phyloP scores from a whole-genome alignment of 768 basidiomycete genomes.

The Lentinula aciculospora region DNA sequence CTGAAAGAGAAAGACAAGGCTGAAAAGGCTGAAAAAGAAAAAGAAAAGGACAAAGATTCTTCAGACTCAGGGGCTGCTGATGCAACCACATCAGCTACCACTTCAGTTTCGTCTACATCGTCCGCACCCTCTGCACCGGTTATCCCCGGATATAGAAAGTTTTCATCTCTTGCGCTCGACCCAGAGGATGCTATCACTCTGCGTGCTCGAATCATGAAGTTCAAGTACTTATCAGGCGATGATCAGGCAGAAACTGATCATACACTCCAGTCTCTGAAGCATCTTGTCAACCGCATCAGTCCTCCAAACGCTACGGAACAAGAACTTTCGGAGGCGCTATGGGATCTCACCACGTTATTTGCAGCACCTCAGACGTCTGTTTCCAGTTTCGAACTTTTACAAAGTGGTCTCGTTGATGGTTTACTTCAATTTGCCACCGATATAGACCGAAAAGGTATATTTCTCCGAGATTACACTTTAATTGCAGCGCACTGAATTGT shows the following conservation, averaged over 20 bases:
- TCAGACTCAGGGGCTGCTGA: slow-evolving; percentile 17
- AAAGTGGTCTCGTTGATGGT: slow-evolving; percentile 89
- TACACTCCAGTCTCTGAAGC: slow-evolving; percentile 57
- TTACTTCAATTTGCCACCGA: slow-evolving; percentile 79
- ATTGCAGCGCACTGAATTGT: neutral
- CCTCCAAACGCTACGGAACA: slow-evolving; percentile 52
- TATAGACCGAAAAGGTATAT: slow-evolving; percentile 50
- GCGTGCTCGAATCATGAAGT: slow-evolving; percentile 84
- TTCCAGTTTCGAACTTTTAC: slow-evolving; percentile 92
- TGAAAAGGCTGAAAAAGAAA: slow-evolving; percentile 33
- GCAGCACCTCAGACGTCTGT: slow-evolving; percentile 70
- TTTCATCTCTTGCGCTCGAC: slow-evolving; percentile 64
- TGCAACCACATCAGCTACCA: slow-evolving; percentile 35
- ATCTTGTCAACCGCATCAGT: slow-evolving; percentile 62
- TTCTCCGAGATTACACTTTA: slow-evolving; percentile 11
- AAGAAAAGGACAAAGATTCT: slow-evolving; percentile 36
- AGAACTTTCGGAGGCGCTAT: slow-evolving; percentile 54
- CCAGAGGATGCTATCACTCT: slow-evolving; percentile 90
- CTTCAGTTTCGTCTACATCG: slow-evolving; percentile 27
- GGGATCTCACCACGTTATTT: slow-evolving; percentile 78
- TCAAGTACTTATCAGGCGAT: slow-evolving; percentile 65
- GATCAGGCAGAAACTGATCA: slow-evolving; percentile 53
- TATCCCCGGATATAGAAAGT: slow-evolving; percentile 63
- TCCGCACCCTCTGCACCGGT: slow-evolving; percentile 38
- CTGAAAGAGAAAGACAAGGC: slow-evolving; percentile 24